These are phyloP conservation scores for Geotrichum fermentans DNA, from an alignment of 1,139 yeast species.

Conservation along the genomic window DNA sequence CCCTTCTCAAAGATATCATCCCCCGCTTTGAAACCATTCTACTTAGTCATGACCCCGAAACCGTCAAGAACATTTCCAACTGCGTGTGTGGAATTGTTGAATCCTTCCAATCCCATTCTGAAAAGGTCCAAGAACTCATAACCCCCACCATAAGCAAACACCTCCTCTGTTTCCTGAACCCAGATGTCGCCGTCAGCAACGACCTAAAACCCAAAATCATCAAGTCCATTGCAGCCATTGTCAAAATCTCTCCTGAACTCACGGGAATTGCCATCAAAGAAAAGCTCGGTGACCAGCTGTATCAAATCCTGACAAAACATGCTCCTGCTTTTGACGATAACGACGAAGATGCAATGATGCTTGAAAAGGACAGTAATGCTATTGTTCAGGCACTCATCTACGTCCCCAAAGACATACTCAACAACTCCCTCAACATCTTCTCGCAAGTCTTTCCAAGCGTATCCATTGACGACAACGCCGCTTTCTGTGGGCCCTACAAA, in stretches of 20 bases:
- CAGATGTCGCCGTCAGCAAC: conserved; percentile 23
- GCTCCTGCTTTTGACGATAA: conserved; percentile 30
- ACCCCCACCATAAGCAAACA: conserved; percentile 28
- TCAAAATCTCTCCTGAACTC: conserved; percentile 37
- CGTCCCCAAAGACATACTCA: conserved; percentile 61
- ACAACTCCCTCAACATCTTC: conserved; percentile 53
- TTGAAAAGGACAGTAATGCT: conserved; percentile 34
- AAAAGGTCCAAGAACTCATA: conserved; percentile 46
- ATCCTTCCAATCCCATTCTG: conserved; percentile 47
- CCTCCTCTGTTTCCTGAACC: conserved; percentile 27
- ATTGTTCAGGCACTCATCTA: conserved; percentile 70
- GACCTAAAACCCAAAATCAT: conserved; percentile 31
- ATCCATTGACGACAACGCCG: conserved; percentile 20
- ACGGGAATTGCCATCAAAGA: conserved; percentile 30
- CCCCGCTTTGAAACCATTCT: conserved; percentile 61
- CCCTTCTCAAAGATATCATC: conserved; percentile 52
- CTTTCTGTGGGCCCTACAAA: conserved; percentile 34
- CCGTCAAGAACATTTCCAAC: conserved; percentile 66
- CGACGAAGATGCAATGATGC: conserved; percentile 20
- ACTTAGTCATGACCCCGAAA: conserved; percentile 54
- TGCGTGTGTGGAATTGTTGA: conserved; percentile 60
- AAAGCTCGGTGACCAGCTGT: conserved; percentile 32
- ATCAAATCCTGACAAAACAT: conserved; percentile 36
- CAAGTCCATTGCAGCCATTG: conserved; percentile 42
- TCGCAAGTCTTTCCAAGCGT: conserved; percentile 47